Evolutionary conservation across 2,329 filamentous ascomycete genomes (phyloP), one percentile per base, ranked within the genome.

Genomic region (Talaromyces funiculosus): DNA sequence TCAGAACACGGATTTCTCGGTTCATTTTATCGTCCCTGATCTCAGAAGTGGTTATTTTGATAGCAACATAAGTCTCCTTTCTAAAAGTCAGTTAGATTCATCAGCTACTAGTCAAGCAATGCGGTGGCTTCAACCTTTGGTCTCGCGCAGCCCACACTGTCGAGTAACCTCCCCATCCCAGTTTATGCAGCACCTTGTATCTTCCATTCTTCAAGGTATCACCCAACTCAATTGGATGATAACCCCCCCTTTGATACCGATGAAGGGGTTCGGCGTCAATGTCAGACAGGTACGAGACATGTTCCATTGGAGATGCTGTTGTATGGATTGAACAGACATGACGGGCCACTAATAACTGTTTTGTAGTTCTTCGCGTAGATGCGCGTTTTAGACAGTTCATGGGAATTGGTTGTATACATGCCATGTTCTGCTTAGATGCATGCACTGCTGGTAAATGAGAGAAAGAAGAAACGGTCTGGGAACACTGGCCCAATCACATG

Each of bases 141-240:
- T 74, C 71, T 65, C 68, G 71, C 24, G 68, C 53, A 53, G 67
- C 65, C 73, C 73, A 77, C 37, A 75, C 70, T 7, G 72, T 75
- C 7, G 73, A 72, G 61, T 68, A 73, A 1, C 69, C 69, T 59
- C 73, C 74, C 64, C 65, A 70, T 20, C 72, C 74, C 43, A 77
- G 53, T 64, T 77, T 78, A 61, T 74, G 71, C 2, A 74, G 43
- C 24, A 78, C 63, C 56, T 67, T 70, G 59, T 76, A 78, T 51
- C 72, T 67, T 16, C 64, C 69, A 29, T 67, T 26, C 24, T 66
- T 63, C 9, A 75, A 64, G 12, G 18, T 56, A 57, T 73, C 67
- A 16, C 69, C 73, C 0, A 77, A 63, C 1, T 58, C 57, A 16
- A 75, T 64, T 33, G 73, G 72, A 60, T 77, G 71, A 42, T 42